Evolutionary conservation across 179 eudicot genomes (phyloP), one percentile per base, ranked within the genome.

Genomic region (Carnegiea gigantea): DNA sequence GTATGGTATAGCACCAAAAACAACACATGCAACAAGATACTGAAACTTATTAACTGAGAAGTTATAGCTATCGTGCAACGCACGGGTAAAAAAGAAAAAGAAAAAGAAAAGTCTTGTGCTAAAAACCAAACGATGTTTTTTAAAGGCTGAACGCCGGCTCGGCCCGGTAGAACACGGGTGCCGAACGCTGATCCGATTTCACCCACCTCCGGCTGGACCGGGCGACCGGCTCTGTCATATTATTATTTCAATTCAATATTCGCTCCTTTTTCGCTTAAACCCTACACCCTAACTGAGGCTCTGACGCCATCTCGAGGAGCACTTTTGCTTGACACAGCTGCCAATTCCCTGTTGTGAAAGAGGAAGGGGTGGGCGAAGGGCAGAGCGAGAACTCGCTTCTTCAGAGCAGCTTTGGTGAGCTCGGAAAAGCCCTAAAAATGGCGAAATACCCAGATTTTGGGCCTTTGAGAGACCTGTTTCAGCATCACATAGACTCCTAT

Each of bases 401-500:
- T 14, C 62, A 2, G 3, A 48, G 53, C 12, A 48, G 53, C 9
- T 54, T 3, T 20, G 21, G 23, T 0, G 62, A 54, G 48, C 72
- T 53, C 30, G 24, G 38, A n/a, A 57, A 21, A 18, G 51, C 44
- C 5, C 30, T 70, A 23, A 80, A 51, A 75, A 78, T 54, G 85
- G 70, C 67, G 70, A 83, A 83, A 70, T 2, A 71, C 10, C 49
- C 70, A 6, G 90, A 92, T 70, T 86, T 80, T 9, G 84, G 71
- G 65, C 82, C 90, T 5, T 82, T 95, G 65, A 83, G 80, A 21
- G 97, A 94, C 88, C 89, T 94, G 1, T 89, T 96, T 80, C 86
- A 85, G 77, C 98, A 89, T 73, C 97, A 94, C 67, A 89, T 96
- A 9, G 95, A 94, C 28, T 96, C 99, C 0, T 96, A 86, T 53